A percentile compares a stretch with the other conserved stretches of the same genome.
Conservation (phyloP, 805 yeast genomes). For the Komagataella kurtzmanii region DNA sequence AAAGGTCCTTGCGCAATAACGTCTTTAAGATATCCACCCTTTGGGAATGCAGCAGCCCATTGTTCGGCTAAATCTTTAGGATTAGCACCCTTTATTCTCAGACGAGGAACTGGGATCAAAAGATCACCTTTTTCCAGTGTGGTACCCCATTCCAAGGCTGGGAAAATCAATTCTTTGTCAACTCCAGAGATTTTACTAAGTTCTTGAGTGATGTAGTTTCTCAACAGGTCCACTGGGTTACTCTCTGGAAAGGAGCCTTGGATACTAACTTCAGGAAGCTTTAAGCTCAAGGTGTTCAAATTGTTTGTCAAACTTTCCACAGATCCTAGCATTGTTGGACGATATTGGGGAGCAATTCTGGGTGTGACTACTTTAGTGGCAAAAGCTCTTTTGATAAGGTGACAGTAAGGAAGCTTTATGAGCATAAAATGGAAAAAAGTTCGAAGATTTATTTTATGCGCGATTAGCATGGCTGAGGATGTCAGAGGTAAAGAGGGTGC, state of each 20-base stretch:
- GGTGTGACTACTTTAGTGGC: not conserved
- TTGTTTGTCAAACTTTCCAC: slow-evolving; percentile 11
- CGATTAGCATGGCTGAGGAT: not conserved
- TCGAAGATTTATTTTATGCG: not conserved
- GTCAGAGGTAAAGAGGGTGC: not conserved
- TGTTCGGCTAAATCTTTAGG: slow-evolving; percentile 63
- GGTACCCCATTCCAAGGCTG: slow-evolving; percentile 79
- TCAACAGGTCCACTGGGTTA: slow-evolving; percentile 77
- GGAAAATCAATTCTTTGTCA: slow-evolving; percentile 52
- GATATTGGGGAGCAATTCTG: not conserved
- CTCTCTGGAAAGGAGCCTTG: slow-evolving; percentile 60
- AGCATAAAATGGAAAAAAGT: not conserved
- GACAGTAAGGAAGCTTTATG: not conserved
- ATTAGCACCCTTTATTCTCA: slow-evolving; percentile 71
- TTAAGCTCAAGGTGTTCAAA: slow-evolving; percentile 13
- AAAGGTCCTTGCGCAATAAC: slow-evolving; percentile 84
- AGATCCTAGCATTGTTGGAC: slow-evolving; percentile 12
- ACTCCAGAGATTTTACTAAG: slow-evolving; percentile 64
- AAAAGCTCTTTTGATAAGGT: not conserved
- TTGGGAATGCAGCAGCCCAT: slow-evolving; percentile 69
- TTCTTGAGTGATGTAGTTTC: slow-evolving; percentile 80
- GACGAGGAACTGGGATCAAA: slow-evolving; percentile 82
- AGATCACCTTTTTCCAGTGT: slow-evolving; percentile 88
- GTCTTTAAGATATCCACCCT: slow-evolving; percentile 50
- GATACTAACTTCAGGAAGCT: slow-evolving; percentile 24